A percentile compares a stretch with the other conserved stretches of the same genome.
Evolutionary conservation across 768 basidiomycete genomes (phyloP).

Genomic region (Cystofilobasidium bisporidii): DNA sequence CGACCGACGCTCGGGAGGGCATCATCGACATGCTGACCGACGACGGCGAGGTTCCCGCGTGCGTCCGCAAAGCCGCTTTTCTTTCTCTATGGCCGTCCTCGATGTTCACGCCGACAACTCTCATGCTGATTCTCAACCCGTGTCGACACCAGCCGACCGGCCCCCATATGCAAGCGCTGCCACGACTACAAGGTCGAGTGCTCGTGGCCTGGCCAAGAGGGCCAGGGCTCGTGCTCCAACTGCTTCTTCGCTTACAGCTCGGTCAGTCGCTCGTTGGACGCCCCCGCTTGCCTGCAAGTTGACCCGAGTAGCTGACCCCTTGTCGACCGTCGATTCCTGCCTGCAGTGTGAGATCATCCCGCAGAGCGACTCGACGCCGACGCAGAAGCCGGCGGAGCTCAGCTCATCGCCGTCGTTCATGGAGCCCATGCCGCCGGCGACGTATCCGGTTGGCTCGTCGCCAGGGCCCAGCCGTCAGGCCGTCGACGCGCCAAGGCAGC

Average conservation of each 20-base stretch:
- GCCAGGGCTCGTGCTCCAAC: constrained; percentile 7
- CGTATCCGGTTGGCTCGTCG: background rate
- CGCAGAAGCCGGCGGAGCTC: background rate
- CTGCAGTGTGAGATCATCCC: constrained; percentile 1
- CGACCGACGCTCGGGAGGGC: background rate
- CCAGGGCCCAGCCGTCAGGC: too few species aligned
- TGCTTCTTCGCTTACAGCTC: constrained; percentile 11
- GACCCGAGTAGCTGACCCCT: background rate
- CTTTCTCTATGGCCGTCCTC: background rate
- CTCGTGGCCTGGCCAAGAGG: constrained; percentile 6
- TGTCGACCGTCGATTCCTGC: background rate
- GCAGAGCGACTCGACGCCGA: background rate
- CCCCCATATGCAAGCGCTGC: constrained; percentile 11
- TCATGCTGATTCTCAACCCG: too few species aligned
- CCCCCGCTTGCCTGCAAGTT: background rate
- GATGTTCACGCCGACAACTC: background rate
- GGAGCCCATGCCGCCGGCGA: background rate
- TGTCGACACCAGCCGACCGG: background rate
- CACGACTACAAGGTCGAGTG: constrained; percentile 14
- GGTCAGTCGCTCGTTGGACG: background rate
- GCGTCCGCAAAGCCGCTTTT: background rate
- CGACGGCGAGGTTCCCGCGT: background rate
- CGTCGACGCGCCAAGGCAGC: background rate
- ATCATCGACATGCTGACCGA: background rate
- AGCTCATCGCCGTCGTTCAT: background rate